Conservation (phyloP, 2,329 filamentous ascomycete genomes). For the Aspergillus novoparasiticus region DNA sequence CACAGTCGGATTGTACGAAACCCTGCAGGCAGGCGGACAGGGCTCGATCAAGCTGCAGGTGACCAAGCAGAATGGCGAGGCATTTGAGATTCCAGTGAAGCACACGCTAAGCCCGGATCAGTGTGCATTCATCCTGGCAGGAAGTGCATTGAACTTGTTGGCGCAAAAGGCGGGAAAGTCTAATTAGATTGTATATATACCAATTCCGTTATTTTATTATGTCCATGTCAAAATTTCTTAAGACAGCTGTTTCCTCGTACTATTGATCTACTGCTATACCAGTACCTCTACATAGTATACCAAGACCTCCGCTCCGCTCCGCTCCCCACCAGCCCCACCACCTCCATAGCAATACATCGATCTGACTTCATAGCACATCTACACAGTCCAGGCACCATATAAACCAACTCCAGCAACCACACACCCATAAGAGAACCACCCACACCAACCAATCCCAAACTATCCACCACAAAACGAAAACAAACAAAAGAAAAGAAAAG, state of each 20-base stretch:
- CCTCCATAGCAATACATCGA: background rate
- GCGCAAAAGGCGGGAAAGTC: conserved; percentile 49
- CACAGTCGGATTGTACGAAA: conserved; percentile 81
- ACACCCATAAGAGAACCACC: background rate
- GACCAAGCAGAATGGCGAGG: conserved; percentile 55
- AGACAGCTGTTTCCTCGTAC: background rate
- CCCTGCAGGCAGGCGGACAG: conserved; percentile 56
- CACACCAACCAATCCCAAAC: background rate
- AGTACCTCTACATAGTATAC: background rate
- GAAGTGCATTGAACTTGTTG: conserved; percentile 88
- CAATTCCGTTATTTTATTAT: conserved; percentile 18
- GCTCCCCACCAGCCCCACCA: conserved; percentile 11
- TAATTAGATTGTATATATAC: conserved; percentile 9
- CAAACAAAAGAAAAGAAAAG: background rate
- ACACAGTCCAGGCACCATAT: background rate
- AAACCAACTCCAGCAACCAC: background rate
- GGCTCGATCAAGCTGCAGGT: conserved; percentile 24
- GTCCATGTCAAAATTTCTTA: conserved; percentile 1
- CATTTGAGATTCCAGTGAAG: conserved; percentile 72
- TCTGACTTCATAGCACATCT: background rate
- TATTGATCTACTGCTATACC: no score
- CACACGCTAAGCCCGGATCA: conserved; percentile 90
- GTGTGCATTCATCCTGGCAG: conserved; percentile 87
- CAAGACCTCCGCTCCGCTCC: conserved; percentile 8
- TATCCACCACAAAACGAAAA: background rate